phyloP scores from a whole-genome alignment of 345 rosid genomes.

The Triadica sebifera region DNA sequence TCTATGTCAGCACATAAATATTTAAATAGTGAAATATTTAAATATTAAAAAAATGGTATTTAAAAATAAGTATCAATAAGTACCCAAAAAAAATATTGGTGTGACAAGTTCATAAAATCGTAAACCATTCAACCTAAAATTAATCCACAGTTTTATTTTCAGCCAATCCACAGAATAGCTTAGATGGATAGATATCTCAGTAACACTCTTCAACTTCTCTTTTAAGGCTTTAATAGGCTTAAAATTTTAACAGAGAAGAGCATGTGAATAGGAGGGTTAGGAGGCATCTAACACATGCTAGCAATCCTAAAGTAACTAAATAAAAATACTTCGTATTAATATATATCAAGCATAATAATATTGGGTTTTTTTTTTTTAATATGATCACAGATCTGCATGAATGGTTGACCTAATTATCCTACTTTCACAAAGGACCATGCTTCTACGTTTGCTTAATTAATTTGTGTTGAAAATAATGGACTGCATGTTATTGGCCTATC shows the following conservation, averaged over 20 bases:
- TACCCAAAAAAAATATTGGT: too few species aligned
- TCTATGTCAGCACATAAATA: too few species aligned
- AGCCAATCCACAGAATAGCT: background rate
- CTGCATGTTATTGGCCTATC: constrained; percentile 38
- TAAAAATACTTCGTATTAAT: background rate
- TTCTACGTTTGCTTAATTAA: constrained; percentile 18
- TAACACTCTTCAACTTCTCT: too few species aligned
- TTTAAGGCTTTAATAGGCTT: too few species aligned
- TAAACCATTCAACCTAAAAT: background rate
- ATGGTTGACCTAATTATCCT: constrained; percentile 29
- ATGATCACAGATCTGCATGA: constrained; percentile 33
- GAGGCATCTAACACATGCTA: constrained; percentile 38
- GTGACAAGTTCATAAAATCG: too few species aligned
- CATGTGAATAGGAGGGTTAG: constrained; percentile 41
- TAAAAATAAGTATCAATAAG: too few species aligned
- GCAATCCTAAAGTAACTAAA: constrained; percentile 13
- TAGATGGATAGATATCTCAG: background rate
- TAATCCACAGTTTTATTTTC: background rate
- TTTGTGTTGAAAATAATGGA: constrained; percentile 27
- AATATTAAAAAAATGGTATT: too few species aligned
- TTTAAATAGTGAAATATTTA: too few species aligned
- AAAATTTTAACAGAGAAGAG: background rate
- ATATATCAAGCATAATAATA: background rate
- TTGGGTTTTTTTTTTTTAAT: too few species aligned
- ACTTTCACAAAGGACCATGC: constrained; percentile 14